A percentile compares a stretch with the other conserved stretches of the same genome.
phyloP scores from a whole-genome alignment of 495 filamentous ascomycete genomes.

The Glarea lozoyensis region DNA sequence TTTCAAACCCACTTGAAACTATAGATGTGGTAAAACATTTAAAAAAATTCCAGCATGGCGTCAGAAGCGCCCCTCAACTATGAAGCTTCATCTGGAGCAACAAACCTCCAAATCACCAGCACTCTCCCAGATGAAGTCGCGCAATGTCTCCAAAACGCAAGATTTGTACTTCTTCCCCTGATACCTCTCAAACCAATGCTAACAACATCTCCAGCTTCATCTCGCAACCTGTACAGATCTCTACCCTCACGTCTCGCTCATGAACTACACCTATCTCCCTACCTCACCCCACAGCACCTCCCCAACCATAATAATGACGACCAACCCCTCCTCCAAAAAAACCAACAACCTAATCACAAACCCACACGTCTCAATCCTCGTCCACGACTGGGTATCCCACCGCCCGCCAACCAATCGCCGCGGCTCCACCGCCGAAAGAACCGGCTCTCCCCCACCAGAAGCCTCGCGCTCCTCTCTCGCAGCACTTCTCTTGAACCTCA shows the following conservation, averaged over 20 bases:
- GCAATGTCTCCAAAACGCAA: slow-evolving; percentile 84
- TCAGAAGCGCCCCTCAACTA: slow-evolving; percentile 50
- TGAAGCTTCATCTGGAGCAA: slow-evolving; percentile 64
- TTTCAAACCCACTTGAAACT: not conserved
- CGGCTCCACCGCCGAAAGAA: slow-evolving; percentile 13
- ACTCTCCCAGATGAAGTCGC: slow-evolving; percentile 75
- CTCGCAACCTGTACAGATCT: slow-evolving; percentile 80
- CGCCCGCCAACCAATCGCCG: slow-evolving; percentile 60
- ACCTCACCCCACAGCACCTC: slow-evolving; percentile 61
- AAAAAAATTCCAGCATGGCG: slow-evolving; percentile 3
- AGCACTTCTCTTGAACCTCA: slow-evolving; percentile 75
- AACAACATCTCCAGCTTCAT: slow-evolving; percentile 57
- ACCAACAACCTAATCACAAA: slow-evolving; percentile 79
- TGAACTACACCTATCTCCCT: slow-evolving; percentile 98
- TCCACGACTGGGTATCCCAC: slow-evolving; percentile 97
- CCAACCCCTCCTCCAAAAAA: slow-evolving; percentile 80
- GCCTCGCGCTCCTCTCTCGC: slow-evolving; percentile 63
- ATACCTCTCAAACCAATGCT: too few species aligned
- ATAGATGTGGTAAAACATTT: not conserved
- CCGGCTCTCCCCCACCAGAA: slow-evolving; percentile 53
- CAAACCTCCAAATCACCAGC: slow-evolving; percentile 48
- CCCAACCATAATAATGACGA: slow-evolving; percentile 88
- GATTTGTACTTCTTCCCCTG: slow-evolving; percentile 59
- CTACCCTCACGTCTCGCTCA: slow-evolving; percentile 87
- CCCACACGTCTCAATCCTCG: slow-evolving; percentile 85